A percentile compares a stretch with the other conserved stretches of the same genome.
Evolutionary conservation across 805 yeast species (phyloP).

Genomic region (Kuraishia hungarica): DNA sequence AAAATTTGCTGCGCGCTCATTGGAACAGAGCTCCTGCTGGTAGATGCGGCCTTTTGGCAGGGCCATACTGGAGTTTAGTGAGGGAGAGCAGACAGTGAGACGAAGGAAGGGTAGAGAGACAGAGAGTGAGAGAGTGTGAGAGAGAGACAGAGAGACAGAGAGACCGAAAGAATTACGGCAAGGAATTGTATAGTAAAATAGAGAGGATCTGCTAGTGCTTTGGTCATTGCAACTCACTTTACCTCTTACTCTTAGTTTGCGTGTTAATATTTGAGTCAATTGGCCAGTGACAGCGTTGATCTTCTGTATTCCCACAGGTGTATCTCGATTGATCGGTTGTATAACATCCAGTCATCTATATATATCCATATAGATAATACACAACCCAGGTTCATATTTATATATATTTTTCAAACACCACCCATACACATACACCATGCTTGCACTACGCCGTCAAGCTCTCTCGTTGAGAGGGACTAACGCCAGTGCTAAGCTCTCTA

Average conservation of each 20-base stretch:
- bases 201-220: neutral
- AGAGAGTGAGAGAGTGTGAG: neutral
- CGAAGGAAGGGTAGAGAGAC: neutral
- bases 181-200: neutral
- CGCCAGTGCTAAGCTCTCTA: neutral
- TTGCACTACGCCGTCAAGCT: slow-evolving; percentile 14
- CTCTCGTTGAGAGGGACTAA: slow-evolving; percentile 9
- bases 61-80: neutral
- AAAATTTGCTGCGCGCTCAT: neutral
- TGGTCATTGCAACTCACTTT: neutral
- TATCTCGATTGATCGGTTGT: neutral
- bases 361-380: no score
- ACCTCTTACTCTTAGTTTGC: neutral
- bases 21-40: neutral
- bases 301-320: neutral
- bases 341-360: neutral
- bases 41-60: neutral
- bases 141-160: no score
- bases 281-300: neutral
- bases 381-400: neutral
- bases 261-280: neutral
- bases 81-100: neutral
- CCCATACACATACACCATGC: slow-evolving; percentile 6
- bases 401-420: neutral
- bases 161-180: no score